Evolutionary conservation across 805 yeast species (phyloP), one percentile per base, ranked within the genome.

Genomic region (Candida boleticola): DNA sequence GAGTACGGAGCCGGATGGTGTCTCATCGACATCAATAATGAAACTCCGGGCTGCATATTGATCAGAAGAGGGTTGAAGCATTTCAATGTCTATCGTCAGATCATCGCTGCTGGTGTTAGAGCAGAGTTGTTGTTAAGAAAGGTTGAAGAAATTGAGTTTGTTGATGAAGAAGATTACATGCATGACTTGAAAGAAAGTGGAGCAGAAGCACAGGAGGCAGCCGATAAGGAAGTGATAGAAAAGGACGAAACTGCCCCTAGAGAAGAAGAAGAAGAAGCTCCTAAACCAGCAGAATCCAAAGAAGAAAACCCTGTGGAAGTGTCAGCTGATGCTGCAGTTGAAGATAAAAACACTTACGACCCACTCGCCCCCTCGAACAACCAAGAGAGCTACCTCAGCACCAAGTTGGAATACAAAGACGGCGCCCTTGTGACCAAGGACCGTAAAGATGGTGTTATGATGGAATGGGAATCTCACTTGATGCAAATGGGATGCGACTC

Each of bases 1-100:
- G 80, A 86, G 55, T 84, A 80, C 58, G 97, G 97, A 22, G 96
- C 96, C 0, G 95, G 95, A 7, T 90, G 97, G 97, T 83, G 85
- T 61, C 71, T 86, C 51, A 68, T 81, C 2, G 95, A 89, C 58
- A 75, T 71, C 44, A 77, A 82, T 40, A 73, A 79, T 50, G 82
- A 82, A 47, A 87, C 97, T 0, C 89, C 97, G 0, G 98, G 96
- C 2, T 90, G 95, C 61, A 74, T 89, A 5, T 69, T 90, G 19
- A 61, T 74, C 29, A 76, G 80, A 36, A 66, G 85, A 38, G 75
- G 74, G 1, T 57, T 68, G 52, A 60, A 53, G 53, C 62, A 54
- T 1, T 49, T 69, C 1, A 51, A 55, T 3, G 64, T 71, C n/a
- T 76, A 79, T 58, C 58, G 68, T 4, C 64, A 64, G 19, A 64